Conservation (phyloP, 2,329 filamentous ascomycete genomes). For the Aspergillus sclerotialis region DNA sequence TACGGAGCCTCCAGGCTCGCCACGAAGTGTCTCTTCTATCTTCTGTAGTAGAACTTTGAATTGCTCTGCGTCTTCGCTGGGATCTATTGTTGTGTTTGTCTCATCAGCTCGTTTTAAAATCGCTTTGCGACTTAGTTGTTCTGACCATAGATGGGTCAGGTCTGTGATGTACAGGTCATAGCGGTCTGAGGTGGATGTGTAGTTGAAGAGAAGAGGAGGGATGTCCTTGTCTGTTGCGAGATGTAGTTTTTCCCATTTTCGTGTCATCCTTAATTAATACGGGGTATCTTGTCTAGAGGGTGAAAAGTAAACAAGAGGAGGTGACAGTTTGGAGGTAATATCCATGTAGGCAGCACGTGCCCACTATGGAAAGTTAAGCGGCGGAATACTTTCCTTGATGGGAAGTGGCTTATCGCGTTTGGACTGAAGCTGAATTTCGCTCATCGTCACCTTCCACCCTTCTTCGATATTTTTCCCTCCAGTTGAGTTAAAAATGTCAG, state of each 20-base stretch:
- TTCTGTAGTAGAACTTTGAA: conserved; percentile 50
- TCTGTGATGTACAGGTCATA: conserved; percentile 54
- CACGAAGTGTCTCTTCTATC: conserved; percentile 42
- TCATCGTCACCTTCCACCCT: conserved; percentile 3
- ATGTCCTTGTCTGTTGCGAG: conserved; percentile 14
- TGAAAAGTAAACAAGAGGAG: too few relatives aligned
- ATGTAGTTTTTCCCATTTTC: conserved; percentile 30
- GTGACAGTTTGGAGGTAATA: too few relatives aligned
- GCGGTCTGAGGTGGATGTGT: conserved; percentile 25
- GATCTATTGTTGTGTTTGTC: conserved; percentile 51
- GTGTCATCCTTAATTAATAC: conserved; percentile 22
- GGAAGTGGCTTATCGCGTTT: too few relatives aligned
- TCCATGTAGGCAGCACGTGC: too few relatives aligned
- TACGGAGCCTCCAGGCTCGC: conserved; percentile 22
- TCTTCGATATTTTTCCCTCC: background rate
- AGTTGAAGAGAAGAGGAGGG: conserved; percentile 35
- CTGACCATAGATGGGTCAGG: conserved; percentile 51
- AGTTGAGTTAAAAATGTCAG: conserved; percentile 30
- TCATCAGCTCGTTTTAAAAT: conserved; percentile 45
- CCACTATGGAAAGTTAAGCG: too few relatives aligned
- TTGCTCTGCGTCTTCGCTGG: conserved; percentile 51
- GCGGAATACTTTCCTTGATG: too few relatives aligned
- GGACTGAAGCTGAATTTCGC: too few relatives aligned
- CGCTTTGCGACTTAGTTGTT: conserved; percentile 38
- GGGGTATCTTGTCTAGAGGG: too few relatives aligned